These are phyloP conservation scores for Peterozyma xylosa DNA, from an alignment of 805 yeast species.

Conservation along the genomic window DNA sequence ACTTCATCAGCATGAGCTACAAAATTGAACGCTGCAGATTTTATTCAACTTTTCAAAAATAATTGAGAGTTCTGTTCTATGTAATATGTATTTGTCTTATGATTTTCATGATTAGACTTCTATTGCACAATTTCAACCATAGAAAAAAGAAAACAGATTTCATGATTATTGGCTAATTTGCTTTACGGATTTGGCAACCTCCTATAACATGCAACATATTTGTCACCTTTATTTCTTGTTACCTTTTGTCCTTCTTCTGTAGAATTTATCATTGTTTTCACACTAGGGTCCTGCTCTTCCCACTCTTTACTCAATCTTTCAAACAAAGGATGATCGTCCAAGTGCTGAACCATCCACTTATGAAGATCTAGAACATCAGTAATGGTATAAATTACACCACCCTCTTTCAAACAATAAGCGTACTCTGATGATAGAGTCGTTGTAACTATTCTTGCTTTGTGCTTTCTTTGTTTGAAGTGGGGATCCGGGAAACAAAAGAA, in stretches of 20 bases:
- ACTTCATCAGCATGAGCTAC: too few species aligned
- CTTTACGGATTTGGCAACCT: constrained; percentile 53
- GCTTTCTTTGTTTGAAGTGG: constrained; percentile 94
- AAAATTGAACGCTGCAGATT: too few species aligned
- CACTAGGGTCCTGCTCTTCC: constrained; percentile 78
- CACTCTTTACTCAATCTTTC: constrained; percentile 72
- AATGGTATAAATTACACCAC: constrained; percentile 87
- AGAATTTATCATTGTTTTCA: constrained; percentile 77
- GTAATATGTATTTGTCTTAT: too few species aligned
- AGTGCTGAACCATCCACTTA: constrained; percentile 91
- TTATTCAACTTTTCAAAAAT: too few species aligned
- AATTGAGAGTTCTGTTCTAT: too few species aligned
- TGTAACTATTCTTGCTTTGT: constrained; percentile 93
- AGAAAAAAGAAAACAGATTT: too few species aligned
- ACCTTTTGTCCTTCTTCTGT: constrained; percentile 99
- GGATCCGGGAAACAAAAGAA: constrained; percentile 99
- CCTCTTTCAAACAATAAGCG: constrained; percentile 81
- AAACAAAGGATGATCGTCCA: constrained; percentile 87
- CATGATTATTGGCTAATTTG: too few species aligned
- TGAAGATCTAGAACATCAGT: constrained; percentile 94
- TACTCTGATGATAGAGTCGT: constrained; percentile 84
- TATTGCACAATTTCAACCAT: too few species aligned
- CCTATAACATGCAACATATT: constrained; percentile 82
- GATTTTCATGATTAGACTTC: too few species aligned
- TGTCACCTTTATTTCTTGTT: constrained; percentile 78